phyloP scores from a whole-genome alignment of 352 stramenopile genomes.

The Phytophthora capsici region DNA sequence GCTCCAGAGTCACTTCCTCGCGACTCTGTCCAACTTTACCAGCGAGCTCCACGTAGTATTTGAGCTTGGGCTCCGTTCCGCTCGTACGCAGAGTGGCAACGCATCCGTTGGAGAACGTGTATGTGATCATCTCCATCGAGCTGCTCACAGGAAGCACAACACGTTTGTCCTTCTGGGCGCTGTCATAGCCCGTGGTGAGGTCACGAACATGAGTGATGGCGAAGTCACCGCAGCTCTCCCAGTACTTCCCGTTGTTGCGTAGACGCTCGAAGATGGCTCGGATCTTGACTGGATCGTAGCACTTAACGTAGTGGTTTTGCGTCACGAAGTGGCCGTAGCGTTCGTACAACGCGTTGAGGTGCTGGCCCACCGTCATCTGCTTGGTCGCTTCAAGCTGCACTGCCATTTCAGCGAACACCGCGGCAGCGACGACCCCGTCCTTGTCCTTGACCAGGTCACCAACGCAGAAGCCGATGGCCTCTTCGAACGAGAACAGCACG shows the following conservation, averaged over 20 bases:
- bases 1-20: conserved; percentile 58
- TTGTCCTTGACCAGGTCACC: conserved; percentile 98
- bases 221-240: conserved; percentile 83
- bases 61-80: conserved; percentile 99
- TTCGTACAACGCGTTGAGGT: conserved; percentile 90
- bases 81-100: conserved; percentile 97
- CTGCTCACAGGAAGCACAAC: conserved; percentile 92
- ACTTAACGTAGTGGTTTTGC: conserved; percentile 98
- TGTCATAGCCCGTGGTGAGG: conserved; percentile 91
- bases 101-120: conserved; percentile 96
- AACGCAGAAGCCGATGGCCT: conserved; percentile 98
- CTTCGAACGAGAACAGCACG: conserved; percentile 98
- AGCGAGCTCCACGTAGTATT: conserved; percentile 98
- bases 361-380: conserved; percentile 68
- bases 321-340: conserved; percentile 97
- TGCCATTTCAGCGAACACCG: conserved; percentile 92
- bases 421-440: conserved; percentile 95
- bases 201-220: conserved; percentile 85
- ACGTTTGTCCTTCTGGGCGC: conserved; percentile 84
- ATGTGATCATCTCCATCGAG: conserved; percentile 97
- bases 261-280: conserved; percentile 93
- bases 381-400: conserved; percentile 58
- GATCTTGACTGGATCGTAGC: conserved; percentile 90
- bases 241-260: conserved; percentile 90
- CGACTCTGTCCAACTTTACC: conserved; percentile 70